phyloP scores from a whole-genome alignment of 1,284 basidiomycete species.

The Ustilago shanxiensis region DNA sequence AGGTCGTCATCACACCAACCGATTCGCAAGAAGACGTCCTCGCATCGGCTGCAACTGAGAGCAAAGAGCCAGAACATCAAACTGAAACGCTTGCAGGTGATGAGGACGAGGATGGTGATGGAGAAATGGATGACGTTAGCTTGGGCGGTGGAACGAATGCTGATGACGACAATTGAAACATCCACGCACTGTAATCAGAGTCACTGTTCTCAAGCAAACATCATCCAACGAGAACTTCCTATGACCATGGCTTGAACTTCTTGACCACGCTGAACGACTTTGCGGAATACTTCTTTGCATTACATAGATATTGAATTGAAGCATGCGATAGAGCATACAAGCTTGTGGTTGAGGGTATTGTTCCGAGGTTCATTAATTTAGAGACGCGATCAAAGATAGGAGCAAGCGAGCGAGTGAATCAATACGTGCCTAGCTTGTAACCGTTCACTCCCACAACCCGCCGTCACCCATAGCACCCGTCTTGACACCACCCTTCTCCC shows the following conservation, averaged over 20 bases:
- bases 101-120: slow-evolving; percentile 33
- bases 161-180: slow-evolving; percentile 14
- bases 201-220: neutral
- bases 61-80: neutral
- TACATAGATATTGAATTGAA: neutral
- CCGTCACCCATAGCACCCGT: slow-evolving; percentile 54
- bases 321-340: too few relatives aligned
- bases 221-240: too few relatives aligned
- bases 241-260: too few relatives aligned
- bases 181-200: neutral
- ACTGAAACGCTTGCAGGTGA: neutral
- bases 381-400: neutral
- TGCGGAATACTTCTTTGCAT: neutral
- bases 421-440: neutral
- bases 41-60: neutral
- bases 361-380: too few relatives aligned
- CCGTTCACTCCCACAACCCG: slow-evolving; percentile 56
- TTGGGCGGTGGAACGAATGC: slow-evolving; percentile 25
- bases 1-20: slow-evolving; percentile 38
- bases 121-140: slow-evolving; percentile 52
- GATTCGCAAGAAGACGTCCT: slow-evolving; percentile 19
- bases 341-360: too few relatives aligned
- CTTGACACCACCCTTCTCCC: slow-evolving; percentile 62
- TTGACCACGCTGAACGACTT: too few relatives aligned
- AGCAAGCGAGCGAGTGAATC: neutral